Evolutionary conservation across 352 stramenopile species (phyloP).

Genomic region (Globisporangium orthogonon): DNA sequence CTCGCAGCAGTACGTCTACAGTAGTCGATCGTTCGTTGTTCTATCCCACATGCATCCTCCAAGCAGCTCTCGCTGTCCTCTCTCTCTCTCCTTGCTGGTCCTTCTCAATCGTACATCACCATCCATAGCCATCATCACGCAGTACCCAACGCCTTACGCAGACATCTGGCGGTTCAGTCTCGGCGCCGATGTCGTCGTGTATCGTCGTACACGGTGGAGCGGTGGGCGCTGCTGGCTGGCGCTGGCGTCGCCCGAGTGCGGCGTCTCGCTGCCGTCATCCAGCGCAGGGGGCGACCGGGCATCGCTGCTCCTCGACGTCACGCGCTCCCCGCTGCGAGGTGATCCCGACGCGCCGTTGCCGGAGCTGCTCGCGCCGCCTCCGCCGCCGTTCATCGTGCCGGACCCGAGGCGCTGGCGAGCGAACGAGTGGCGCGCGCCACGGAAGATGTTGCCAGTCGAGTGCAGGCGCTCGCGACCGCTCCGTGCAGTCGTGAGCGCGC

Average conservation of each 20-base stretch:
- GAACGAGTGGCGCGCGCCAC: slow-evolving; percentile 45
- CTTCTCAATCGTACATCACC: slow-evolving; percentile 2
- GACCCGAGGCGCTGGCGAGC: slow-evolving; percentile 53
- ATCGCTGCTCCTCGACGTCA: not conserved
- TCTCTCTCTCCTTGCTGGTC: slow-evolving; percentile 5
- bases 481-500: slow-evolving; percentile 1
- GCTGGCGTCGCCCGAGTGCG: slow-evolving; percentile 14
- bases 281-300: not conserved
- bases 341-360: not conserved
- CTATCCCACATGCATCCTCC: slow-evolving; percentile 1
- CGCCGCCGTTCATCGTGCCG: slow-evolving; percentile 8
- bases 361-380: not conserved
- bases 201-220: slow-evolving; percentile 36
- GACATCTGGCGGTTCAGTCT: slow-evolving; percentile 21
- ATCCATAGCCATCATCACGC: not conserved
- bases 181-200: slow-evolving; percentile 16
- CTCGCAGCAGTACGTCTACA: not conserved
- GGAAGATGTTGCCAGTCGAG: slow-evolving; percentile 66
- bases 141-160: slow-evolving; percentile 4
- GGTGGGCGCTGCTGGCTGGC: not conserved
- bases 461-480: slow-evolving; percentile 15
- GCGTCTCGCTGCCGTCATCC: slow-evolving; percentile 16
- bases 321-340: not conserved
- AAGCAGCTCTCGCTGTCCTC: not conserved
- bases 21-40: not conserved